Conservation (phyloP, 164 flowering plant species). For the Tetrastigma voinierianum region DNA sequence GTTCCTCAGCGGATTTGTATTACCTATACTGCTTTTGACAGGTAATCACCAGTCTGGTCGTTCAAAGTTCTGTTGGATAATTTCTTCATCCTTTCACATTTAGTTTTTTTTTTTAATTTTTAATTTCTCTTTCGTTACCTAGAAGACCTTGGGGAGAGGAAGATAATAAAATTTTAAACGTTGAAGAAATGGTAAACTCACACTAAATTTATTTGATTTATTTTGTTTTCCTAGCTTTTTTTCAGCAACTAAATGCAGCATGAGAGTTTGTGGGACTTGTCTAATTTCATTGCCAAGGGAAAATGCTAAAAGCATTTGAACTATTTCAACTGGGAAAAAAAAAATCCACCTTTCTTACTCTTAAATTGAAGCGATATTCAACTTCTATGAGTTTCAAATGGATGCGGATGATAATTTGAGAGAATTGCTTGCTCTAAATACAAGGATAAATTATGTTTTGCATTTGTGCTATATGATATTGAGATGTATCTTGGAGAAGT, state of each 20-base stretch:
- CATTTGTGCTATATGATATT: neutral
- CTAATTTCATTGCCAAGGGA: neutral
- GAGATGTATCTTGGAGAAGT: neutral
- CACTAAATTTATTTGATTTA: too few relatives aligned
- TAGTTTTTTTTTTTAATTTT: too few relatives aligned
- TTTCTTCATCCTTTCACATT: too few relatives aligned
- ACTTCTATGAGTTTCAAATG: neutral
- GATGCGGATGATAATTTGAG: neutral
- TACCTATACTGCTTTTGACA: constrained; percentile 55
- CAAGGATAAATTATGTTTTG: neutral
- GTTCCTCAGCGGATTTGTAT: constrained; percentile 41
- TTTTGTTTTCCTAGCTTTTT: too few relatives aligned
- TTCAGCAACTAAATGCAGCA: too few relatives aligned
- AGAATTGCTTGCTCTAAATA: neutral
- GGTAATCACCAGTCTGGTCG: constrained; percentile 22
- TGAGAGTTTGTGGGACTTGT: too few relatives aligned
- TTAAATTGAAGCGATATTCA: neutral
- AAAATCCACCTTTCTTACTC: neutral
- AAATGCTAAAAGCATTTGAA: neutral
- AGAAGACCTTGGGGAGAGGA: too few relatives aligned
- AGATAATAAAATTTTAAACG: too few relatives aligned
- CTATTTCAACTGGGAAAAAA: neutral
- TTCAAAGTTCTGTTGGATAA: too few relatives aligned
- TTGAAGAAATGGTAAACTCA: too few relatives aligned
- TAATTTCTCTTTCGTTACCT: too few relatives aligned